Evolutionary conservation across 345 rosid species (phyloP).

Genomic region (Dipteronia sinensis): DNA sequence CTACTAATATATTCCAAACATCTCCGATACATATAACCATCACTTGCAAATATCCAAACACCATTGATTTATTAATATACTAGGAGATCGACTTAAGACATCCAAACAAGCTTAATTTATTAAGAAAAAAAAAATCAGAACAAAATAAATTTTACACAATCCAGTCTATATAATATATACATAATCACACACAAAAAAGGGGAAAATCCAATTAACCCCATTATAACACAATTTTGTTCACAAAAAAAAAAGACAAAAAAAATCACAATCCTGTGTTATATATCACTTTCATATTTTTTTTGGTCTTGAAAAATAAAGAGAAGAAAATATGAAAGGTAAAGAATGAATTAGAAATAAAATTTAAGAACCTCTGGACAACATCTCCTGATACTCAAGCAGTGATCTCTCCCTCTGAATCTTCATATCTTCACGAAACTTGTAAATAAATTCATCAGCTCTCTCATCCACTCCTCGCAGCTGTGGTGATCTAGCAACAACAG

Average conservation of each 20-base stretch:
- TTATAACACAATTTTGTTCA: neutral
- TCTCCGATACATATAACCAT: no score
- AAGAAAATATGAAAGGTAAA: constrained; percentile 12
- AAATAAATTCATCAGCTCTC: constrained; percentile 83
- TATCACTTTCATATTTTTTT: constrained; percentile 1
- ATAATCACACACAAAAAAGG: neutral
- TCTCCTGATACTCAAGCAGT: constrained; percentile 62
- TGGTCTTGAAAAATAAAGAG: neutral
- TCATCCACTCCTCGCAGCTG: constrained; percentile 77
- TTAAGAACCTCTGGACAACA: constrained; percentile 63
- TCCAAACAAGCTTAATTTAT: neutral
- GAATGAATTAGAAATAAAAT: neutral
- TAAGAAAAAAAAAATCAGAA: neutral
- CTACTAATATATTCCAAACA: neutral
- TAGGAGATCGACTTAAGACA: no score
- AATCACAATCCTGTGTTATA: neutral
- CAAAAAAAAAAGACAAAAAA: neutral
- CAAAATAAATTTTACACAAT: neutral
- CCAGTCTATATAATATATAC: neutral
- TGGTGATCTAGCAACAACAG: constrained; percentile 71
- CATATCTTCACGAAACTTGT: constrained; percentile 61
- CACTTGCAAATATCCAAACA: neutral
- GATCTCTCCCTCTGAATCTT: constrained; percentile 68
- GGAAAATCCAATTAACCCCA: neutral
- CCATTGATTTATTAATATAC: neutral